Evolutionary conservation across 179 eudicot species (phyloP), one percentile per base, ranked within the genome.

Genomic region (Silene noctiflora): DNA sequence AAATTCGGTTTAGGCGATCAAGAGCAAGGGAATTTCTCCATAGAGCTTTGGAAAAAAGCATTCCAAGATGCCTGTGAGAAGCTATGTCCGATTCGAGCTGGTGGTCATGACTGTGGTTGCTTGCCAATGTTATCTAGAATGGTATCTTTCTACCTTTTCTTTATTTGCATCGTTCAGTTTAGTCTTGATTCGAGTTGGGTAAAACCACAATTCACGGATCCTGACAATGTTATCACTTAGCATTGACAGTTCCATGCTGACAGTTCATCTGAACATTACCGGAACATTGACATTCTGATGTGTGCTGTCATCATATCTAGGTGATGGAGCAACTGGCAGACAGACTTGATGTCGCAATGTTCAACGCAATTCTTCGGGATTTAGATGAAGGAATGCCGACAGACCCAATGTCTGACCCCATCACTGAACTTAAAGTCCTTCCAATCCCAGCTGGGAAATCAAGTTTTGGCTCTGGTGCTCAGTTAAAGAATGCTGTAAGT

Each of bases 391-490:
- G 84, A 65, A 90, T 89, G 92, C 96, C 94, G 60, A 90, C 93
- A 20, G 98, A 94, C 87, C 98, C 97, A 4, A 78, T 89, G 46
- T 92, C 94, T 46, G 98, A 94, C 81, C 98, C 98, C 64, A 92
- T 94, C 53, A 83, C 80, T 74, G 94, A 92, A 75, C 81, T 87
- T 66, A 90, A 83, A 70, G 97, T 92, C 67, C 98, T 94, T 24
- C 98, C 98, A 3, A 85, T 94, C 62, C 96, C 88, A 60, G 81
- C 96, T 60, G 94, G 97, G 17, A 87, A 86, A 86, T 88, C 96
- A 77, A 88, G 98, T 82, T 94, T 92, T 67, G 94, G 97, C 0
- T 87, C 97, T 83, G 98, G 98, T 20, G 97, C 97, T 64, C 98
- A 92, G 78, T 78, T 94, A 53, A 92, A 94, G 83, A 92, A 90